A percentile compares a stretch with the other conserved stretches of the same genome.
Evolutionary conservation across 2,329 filamentous ascomycete species (phyloP).

Genomic region (Sarocladium kiliense): DNA sequence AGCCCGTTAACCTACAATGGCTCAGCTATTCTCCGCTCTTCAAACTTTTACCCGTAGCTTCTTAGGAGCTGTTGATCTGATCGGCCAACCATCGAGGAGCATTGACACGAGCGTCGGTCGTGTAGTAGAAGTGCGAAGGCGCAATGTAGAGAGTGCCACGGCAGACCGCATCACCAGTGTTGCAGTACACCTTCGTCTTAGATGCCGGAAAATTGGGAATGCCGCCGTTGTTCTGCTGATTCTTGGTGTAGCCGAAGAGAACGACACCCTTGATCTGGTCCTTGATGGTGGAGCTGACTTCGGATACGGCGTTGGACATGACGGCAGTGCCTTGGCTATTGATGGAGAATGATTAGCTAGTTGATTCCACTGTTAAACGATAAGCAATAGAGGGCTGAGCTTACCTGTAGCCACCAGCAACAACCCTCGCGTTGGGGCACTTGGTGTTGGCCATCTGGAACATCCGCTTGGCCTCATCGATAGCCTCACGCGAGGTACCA

Average conservation of each 20-base stretch:
- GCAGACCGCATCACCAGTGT: constrained; percentile 29
- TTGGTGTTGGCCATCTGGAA: constrained; percentile 34
- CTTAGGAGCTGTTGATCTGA: constrained; percentile 14
- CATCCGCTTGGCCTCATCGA: constrained; percentile 33
- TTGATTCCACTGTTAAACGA: neutral
- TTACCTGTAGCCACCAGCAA: constrained; percentile 33
- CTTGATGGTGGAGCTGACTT: constrained; percentile 23
- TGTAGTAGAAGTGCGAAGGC: constrained; percentile 27
- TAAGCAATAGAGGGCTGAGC: neutral
- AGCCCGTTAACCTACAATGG: too few relatives aligned
- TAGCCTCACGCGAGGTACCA: constrained; percentile 31
- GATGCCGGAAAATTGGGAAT: constrained; percentile 31
- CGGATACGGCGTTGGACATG: constrained; percentile 31
- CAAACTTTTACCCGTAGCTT: too few relatives aligned
- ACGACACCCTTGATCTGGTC: constrained; percentile 31
- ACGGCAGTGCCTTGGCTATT: constrained; percentile 37
- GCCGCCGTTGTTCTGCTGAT: constrained; percentile 32
- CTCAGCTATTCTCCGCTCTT: too few relatives aligned
- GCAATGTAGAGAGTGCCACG: constrained; percentile 29
- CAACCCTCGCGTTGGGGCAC: constrained; percentile 36
- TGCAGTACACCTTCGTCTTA: constrained; percentile 33
- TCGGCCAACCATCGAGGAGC: constrained; percentile 20
- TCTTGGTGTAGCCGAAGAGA: constrained; percentile 38
- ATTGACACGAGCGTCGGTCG: constrained; percentile 13
- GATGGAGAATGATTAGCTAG: neutral